Base-by-base conservation (phyloP, 2,329 filamentous ascomycete genomes). In the Trichoderma cornu-damae region DNA sequence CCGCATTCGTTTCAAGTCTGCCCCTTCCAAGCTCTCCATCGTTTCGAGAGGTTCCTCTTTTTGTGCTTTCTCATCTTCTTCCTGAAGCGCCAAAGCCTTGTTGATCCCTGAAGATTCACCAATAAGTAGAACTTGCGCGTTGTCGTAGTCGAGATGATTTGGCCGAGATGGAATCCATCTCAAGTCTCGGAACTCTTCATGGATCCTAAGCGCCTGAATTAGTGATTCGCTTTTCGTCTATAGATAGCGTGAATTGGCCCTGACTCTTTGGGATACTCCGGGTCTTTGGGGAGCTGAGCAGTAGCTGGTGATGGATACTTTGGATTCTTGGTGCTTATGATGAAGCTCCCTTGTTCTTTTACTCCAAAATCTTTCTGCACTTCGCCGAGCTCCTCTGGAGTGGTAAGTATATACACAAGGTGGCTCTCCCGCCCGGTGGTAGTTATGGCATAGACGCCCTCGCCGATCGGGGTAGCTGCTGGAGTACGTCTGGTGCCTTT, bases 371-470 rank as follows among this genome's bases (percentile, higher is more conserved):
- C 85, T 37, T 82, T 77, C 70, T 96, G 90, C 0, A 94, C 79
- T 49, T 90, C 82, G 1, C 85, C 86, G 1, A 89, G 68, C 59
- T 88, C 75, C 3, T 80, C 74, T 0, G 90, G 90, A 26, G 93
- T 79, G 0, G 89, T 96, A 47, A 91, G 74, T 59, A 91, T 81
- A 66, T 96, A 96, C 0, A 81, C 88, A 7, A 96, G 76, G 64
- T 96, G 90, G 2, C 85, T 89, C 47, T 87, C 82, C 0, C 85
- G 77, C 1, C 84, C 84, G 0, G 86, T 89, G 2, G 81, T 83
- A 0, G 87, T 90, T 52, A 96, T 85, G 0, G 87, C 87, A 65
- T 96, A 96, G 0, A 96, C 84, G 0, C 91, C 92, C 69, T 96
- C 90, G 0, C 85, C 91, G n/a, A 91, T 78, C 0, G 89, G 88